These are phyloP conservation scores for Grigorovia transvaalensis DNA, from an alignment of 805 yeast species.

Conservation along the genomic window DNA sequence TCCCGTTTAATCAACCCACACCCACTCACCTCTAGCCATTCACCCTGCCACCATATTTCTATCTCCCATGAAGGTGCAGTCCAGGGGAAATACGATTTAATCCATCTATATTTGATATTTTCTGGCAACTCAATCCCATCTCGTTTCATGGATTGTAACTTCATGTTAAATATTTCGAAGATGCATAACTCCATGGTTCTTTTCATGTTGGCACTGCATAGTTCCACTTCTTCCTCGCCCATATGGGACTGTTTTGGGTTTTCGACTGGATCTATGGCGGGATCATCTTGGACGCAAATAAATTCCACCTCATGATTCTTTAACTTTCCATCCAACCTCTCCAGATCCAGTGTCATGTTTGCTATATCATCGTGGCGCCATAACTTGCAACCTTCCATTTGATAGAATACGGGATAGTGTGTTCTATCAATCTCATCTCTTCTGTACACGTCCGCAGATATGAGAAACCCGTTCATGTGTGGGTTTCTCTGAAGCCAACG, in stretches of 20 bases:
- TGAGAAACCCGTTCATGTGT: constrained; percentile 65
- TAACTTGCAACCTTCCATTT: constrained; percentile 89
- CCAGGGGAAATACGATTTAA: constrained; percentile 95
- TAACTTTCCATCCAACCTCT: constrained; percentile 47
- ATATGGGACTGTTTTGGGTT: constrained; percentile 68
- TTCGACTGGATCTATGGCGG: constrained; percentile 41
- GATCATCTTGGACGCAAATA: constrained; percentile 62
- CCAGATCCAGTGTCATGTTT: no score
- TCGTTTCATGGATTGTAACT: constrained; percentile 18
- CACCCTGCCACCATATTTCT: constrained; percentile 98
- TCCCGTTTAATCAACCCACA: constrained; percentile 82
- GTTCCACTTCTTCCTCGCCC: constrained; percentile 55
- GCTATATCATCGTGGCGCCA: constrained; percentile 68
- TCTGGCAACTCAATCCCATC: constrained; percentile 36
- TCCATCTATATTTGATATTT: constrained; percentile 86
- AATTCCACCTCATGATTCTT: constrained; percentile 1
- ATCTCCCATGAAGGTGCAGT: constrained; percentile 97
- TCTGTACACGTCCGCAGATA: constrained; percentile 92
- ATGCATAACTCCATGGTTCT: constrained; percentile 78
- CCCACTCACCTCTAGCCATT: constrained; percentile 96
- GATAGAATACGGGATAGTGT: constrained; percentile 96
- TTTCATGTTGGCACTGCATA: constrained; percentile 70
- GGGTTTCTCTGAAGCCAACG: constrained; percentile 30
- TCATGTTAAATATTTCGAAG: constrained; percentile 59
- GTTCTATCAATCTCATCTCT: constrained; percentile 92